phyloP scores from a whole-genome alignment of 2,329 filamentous ascomycete genomes.

The Penicillium freii region DNA sequence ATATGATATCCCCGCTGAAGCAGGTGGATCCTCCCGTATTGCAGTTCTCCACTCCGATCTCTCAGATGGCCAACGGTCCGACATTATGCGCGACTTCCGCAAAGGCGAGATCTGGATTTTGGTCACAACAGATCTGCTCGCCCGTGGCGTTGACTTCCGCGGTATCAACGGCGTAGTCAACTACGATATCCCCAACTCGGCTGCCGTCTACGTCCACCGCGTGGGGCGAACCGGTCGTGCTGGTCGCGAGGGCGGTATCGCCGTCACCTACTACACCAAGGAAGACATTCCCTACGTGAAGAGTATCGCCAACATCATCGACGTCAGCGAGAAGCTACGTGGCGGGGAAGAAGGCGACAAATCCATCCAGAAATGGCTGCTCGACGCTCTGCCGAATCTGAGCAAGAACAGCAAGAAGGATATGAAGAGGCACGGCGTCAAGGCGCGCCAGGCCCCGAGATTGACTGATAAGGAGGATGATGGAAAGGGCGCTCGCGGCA shows the following conservation, averaged over 20 bases:
- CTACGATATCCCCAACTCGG: conserved; percentile 92
- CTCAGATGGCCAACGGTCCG: conserved; percentile 69
- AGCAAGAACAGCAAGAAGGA: conserved; percentile 80
- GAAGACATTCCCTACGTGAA: conserved; percentile 90
- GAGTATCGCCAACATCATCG: conserved; percentile 89
- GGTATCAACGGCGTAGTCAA: conserved; percentile 96
- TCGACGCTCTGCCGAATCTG: conserved; percentile 80
- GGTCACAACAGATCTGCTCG: conserved; percentile 90
- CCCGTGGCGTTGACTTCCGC: conserved; percentile 89
- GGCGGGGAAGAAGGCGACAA: conserved; percentile 49
- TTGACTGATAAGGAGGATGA: conserved; percentile 46
- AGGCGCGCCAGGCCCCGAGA: conserved; percentile 57
- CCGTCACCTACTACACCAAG: conserved; percentile 92
- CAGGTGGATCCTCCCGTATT: conserved; percentile 78
- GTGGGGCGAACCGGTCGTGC: conserved; percentile 88
- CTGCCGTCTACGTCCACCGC: conserved; percentile 87
- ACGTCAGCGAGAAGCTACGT: conserved; percentile 71
- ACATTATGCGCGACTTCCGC: conserved; percentile 85
- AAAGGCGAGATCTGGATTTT: conserved; percentile 93
- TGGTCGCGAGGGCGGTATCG: conserved; percentile 80
- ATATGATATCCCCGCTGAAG: conserved; percentile 89
- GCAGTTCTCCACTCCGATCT: conserved; percentile 88
- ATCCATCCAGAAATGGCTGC: conserved; percentile 76
- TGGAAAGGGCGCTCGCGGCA: conserved; percentile 41
- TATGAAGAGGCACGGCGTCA: conserved; percentile 77